phyloP scores from a whole-genome alignment of 2,329 filamentous ascomycete genomes.

The Cytospora piceae region DNA sequence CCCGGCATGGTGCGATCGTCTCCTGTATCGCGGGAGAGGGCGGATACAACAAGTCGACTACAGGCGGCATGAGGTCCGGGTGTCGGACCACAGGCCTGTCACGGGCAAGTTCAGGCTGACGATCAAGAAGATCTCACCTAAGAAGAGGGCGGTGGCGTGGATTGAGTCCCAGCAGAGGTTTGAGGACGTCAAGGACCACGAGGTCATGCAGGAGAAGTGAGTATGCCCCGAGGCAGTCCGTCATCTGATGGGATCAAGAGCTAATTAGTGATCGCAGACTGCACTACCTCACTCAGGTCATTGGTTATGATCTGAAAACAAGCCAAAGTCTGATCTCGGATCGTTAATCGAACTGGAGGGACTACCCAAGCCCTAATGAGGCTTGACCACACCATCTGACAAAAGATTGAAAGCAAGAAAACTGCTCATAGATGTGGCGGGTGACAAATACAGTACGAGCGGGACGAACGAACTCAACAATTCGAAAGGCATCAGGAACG shows the following conservation, averaged over 20 bases:
- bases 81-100: slow-evolving; percentile 92
- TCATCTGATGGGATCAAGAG: not conserved
- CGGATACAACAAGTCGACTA: slow-evolving; percentile 89
- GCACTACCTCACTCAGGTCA: slow-evolving; percentile 53
- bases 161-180: slow-evolving; percentile 76
- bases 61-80: slow-evolving; percentile 81
- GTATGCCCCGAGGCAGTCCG: slow-evolving; percentile 40
- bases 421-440: slow-evolving; percentile 11
- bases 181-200: slow-evolving; percentile 68
- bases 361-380: slow-evolving; percentile 12
- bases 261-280: slow-evolving; percentile 45
- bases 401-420: slow-evolving; percentile 9
- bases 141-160: slow-evolving; percentile 68
- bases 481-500: slow-evolving; percentile 24
- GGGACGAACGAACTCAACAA: slow-evolving; percentile 10
- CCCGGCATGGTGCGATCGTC: slow-evolving; percentile 94
- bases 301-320: slow-evolving; percentile 59
- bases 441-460: slow-evolving; percentile 8
- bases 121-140: slow-evolving; percentile 78
- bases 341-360: slow-evolving; percentile 32
- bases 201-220: slow-evolving; percentile 78
- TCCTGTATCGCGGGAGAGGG: slow-evolving; percentile 82
- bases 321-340: slow-evolving; percentile 53
- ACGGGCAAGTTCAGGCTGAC: slow-evolving; percentile 82
- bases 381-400: slow-evolving; percentile 11